phyloP scores from a whole-genome alignment of 768 basidiomycete genomes.

The Antrodiella citrinella region DNA sequence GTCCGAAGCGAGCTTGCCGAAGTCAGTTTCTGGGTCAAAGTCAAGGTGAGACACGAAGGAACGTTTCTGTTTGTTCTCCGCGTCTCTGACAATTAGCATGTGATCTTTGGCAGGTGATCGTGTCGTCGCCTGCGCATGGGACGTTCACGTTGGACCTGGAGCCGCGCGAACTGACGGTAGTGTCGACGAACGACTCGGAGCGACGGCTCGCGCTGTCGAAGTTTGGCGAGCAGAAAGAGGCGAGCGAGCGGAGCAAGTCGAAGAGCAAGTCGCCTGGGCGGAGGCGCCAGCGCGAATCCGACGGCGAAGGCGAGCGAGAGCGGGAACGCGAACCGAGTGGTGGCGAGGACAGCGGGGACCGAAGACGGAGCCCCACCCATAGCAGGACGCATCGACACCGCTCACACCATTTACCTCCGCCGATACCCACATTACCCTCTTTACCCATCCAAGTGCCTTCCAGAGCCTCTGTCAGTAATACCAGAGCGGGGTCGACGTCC shows the following conservation, averaged over 20 bases:
- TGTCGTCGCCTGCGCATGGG: constrained; percentile 37
- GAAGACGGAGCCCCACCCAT: neutral
- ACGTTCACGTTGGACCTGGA: constrained; percentile 65
- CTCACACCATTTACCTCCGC: neutral
- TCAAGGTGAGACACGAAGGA: constrained; percentile 42
- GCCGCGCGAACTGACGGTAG: constrained; percentile 56
- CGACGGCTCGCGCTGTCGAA: constrained; percentile 55
- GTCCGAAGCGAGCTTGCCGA: constrained; percentile 55
- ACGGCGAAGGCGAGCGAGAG: constrained; percentile 6
- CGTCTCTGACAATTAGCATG: neutral
- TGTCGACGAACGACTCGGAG: constrained; percentile 65
- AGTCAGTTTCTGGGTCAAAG: constrained; percentile 61
- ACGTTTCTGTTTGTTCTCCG: constrained; percentile 7
- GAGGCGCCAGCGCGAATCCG: constrained; percentile 17
- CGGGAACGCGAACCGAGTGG: neutral
- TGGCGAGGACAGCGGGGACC: neutral
- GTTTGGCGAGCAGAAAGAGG: constrained; percentile 36
- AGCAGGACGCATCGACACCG: neutral
- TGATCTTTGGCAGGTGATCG: constrained; percentile 32
- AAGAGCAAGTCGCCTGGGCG: constrained; percentile 9
- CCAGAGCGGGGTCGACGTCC: neutral
- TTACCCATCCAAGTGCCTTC: no score
- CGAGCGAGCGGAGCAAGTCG: no score
- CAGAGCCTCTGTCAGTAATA: neutral
- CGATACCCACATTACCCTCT: neutral